Conservation (phyloP, 2,329 filamentous ascomycete species). For the Calonectria pseudoturangicola region DNA sequence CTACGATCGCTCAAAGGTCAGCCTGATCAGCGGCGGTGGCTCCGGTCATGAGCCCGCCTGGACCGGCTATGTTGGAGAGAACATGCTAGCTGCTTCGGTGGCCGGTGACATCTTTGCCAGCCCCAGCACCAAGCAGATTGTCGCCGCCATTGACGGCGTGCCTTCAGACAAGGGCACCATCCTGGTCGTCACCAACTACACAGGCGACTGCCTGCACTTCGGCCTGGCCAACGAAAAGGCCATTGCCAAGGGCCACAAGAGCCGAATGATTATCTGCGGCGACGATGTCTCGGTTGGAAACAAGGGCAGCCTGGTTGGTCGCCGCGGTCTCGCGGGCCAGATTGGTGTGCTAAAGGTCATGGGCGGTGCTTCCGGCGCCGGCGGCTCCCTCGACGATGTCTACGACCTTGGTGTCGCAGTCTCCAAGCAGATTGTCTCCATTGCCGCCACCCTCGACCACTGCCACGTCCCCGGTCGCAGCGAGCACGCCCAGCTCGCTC, state of each 20-base stretch:
- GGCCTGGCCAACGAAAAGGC: constrained; percentile 69
- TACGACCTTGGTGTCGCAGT: constrained; percentile 70
- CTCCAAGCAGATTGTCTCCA: constrained; percentile 72
- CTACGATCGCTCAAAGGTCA: constrained; percentile 66
- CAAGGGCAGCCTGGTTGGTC: constrained; percentile 74
- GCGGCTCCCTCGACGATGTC: constrained; percentile 69
- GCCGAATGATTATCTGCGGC: constrained; percentile 76
- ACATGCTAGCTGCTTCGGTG: constrained; percentile 80
- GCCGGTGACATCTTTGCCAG: constrained; percentile 86
- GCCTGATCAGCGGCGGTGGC: constrained; percentile 74
- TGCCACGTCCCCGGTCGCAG: constrained; percentile 74
- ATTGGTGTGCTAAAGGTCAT: constrained; percentile 76
- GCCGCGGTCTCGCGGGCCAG: constrained; percentile 77
- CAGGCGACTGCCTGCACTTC: constrained; percentile 79
- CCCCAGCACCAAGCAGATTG: constrained; percentile 83
- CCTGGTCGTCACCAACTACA: constrained; percentile 85
- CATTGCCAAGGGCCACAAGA: constrained; percentile 71
- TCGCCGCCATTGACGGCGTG: constrained; percentile 77
- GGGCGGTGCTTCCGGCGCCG: constrained; percentile 69
- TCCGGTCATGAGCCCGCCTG: constrained; percentile 85
- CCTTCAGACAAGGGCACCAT: constrained; percentile 76
- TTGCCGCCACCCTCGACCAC: constrained; percentile 76
- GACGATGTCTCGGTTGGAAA: constrained; percentile 80
- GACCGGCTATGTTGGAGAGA: constrained; percentile 81
- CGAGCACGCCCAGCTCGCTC: constrained; percentile 68